phyloP scores from a whole-genome alignment of 1,284 basidiomycete genomes.

The Anthracocystis panici-leucophaei region DNA sequence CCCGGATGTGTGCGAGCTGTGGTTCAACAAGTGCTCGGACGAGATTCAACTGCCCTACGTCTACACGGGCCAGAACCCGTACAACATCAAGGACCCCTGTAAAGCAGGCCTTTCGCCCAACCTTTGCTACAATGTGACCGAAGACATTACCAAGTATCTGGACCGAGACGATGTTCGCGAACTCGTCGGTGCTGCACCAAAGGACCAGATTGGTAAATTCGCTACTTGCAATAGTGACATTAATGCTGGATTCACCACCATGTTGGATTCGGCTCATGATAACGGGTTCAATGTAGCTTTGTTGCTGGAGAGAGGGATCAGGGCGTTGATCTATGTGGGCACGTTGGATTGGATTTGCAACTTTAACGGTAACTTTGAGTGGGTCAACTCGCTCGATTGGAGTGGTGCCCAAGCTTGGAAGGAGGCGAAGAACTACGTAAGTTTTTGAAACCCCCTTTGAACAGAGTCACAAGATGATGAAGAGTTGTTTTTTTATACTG shows the following conservation, averaged over 20 bases:
- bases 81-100: conserved; percentile 63
- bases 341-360: conserved; percentile 69
- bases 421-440: conserved; percentile 39
- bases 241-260: conserved; percentile 23
- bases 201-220: conserved; percentile 55
- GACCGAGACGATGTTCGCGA: conserved; percentile 60
- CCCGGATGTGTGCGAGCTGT: conserved; percentile 32
- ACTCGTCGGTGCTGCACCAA: conserved; percentile 53
- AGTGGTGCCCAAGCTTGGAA: conserved; percentile 25
- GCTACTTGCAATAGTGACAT: conserved; percentile 53
- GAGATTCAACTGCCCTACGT: conserved; percentile 49
- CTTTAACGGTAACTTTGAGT: conserved; percentile 52
- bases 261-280: conserved; percentile 41
- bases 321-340: conserved; percentile 80
- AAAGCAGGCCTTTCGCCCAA: conserved; percentile 48
- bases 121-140: conserved; percentile 57
- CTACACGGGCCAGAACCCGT: conserved; percentile 60
- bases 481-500: background rate
- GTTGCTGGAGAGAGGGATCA: conserved; percentile 80
- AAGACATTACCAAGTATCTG: conserved; percentile 58
- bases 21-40: conserved; percentile 37
- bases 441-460: background rate
- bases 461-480: background rate
- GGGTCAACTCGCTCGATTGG: conserved; percentile 49
- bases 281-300: conserved; percentile 74